phyloP scores from a whole-genome alignment of 306 rosid genomes.

The Ormosia semicastrata region DNA sequence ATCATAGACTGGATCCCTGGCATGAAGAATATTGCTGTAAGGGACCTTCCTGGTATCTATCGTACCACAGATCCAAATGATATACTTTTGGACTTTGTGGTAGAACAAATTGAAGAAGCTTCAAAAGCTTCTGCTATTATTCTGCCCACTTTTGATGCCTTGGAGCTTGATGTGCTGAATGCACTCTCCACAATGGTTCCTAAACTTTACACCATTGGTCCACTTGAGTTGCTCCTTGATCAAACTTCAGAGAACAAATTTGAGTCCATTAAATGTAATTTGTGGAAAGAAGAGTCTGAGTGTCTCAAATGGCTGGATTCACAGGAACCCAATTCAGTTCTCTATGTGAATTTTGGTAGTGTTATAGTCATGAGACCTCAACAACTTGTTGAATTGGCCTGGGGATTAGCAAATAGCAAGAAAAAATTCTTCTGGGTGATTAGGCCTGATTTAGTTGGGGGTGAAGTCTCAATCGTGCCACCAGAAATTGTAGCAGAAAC shows the following conservation, averaged over 20 bases:
- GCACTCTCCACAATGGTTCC: conserved; percentile 39
- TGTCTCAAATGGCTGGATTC: conserved; percentile 52
- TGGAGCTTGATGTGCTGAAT: conserved; percentile 34
- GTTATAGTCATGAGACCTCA: conserved; percentile 35
- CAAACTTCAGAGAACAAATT: background rate
- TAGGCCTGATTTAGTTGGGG: conserved; percentile 48
- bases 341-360: conserved; percentile 49
- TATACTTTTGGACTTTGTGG: conserved; percentile 24
- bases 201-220: conserved; percentile 42
- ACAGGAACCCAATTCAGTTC: conserved; percentile 36
- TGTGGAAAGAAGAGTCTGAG: conserved; percentile 48
- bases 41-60: conserved; percentile 35
- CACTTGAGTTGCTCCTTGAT: conserved; percentile 39
- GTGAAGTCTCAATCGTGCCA: conserved; percentile 29
- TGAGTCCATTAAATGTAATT: conserved; percentile 27
- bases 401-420: conserved; percentile 46
- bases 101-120: conserved; percentile 25
- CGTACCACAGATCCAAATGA: conserved; percentile 36
- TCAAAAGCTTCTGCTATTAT: conserved; percentile 43
- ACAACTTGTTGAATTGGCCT: conserved; percentile 48
- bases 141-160: conserved; percentile 37
- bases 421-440: conserved; percentile 48
- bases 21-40: conserved; percentile 36
- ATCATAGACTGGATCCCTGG: conserved; percentile 45
- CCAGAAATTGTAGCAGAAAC: conserved; percentile 22